Base-by-base conservation (phyloP, 345 rosid species). In the Mercurialis annua region DNA sequence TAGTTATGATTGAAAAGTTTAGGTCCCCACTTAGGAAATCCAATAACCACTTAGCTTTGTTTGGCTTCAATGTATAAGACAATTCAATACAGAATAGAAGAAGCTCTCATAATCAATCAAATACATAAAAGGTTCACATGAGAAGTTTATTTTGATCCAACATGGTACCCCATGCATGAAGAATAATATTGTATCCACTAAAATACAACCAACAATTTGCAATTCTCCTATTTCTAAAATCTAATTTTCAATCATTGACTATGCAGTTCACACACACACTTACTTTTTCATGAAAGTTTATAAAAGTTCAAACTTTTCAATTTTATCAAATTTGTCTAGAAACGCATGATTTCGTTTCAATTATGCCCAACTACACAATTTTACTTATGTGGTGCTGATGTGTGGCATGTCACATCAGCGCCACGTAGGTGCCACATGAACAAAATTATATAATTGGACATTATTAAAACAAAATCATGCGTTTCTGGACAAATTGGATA, bases 141-240 rank as follows among this genome's bases (percentile, higher is more conserved):
- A 69, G 64, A 75, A 53, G 74, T 56, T 48, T 68, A 71, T 49
- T 49, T 67, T 61, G 59, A 61, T 57, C 33, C 69, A 71, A 57
- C 55, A 68, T 31, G 31, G 57, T 42, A 18, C 52, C 65, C 56
- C 71, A 57, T 31, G 6, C 71, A 57, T 31, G 6, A 14, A 71
- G 64, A 65, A 76, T 65, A 50, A 60, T 70, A 57, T 59, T 60
- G 68, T 16, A 7, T 62, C 76, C 71, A 70, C 78, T 42, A 66
- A 42, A 51, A 50, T 36, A 68, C 70, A 80, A 34, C 29, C 23
- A 48, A 26, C 71, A 73, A 73, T 64, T 73, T 73, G 78, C 71
- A 59, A 5, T 0, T n/a, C 30, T 20, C 34, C 10, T 40, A 40
- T 40, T 40, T 40, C 1, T 40, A 6, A 10, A 7, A 38, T 17